phyloP scores from a whole-genome alignment of 768 basidiomycete species.

The Clavaria fumosa region DNA sequence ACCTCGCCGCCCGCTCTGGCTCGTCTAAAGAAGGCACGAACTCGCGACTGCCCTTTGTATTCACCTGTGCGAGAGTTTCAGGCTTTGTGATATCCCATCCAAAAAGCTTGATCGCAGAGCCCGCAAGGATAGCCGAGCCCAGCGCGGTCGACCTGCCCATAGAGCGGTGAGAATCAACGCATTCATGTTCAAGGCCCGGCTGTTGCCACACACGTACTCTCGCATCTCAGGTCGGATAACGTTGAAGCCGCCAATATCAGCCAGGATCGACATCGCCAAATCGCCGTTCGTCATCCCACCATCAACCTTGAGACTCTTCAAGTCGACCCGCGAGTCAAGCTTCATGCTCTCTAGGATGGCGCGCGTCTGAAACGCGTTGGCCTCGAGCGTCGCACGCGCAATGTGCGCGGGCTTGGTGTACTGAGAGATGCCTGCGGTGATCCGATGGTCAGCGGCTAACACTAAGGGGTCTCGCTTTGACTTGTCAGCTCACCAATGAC shows the following conservation, averaged over 20 bases:
- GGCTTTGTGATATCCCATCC: conserved; percentile 86
- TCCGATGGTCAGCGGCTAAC: not conserved
- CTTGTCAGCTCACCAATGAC: conserved; percentile 70
- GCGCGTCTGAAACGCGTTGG: conserved; percentile 90
- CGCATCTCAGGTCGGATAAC: conserved; percentile 93
- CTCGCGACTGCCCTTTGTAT: conserved; percentile 61
- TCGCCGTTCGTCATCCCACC: conserved; percentile 98
- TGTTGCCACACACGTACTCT: conserved; percentile 58
- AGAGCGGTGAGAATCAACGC: too few species aligned
- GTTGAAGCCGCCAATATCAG: conserved; percentile 82
- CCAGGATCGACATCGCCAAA: conserved; percentile 71
- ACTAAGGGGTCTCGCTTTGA: too few species aligned
- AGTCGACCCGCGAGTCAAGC: conserved; percentile 64
- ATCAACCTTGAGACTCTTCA: conserved; percentile 85
- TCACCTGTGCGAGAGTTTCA: conserved; percentile 72
- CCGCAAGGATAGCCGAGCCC: conserved; percentile 89
- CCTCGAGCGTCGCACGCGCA: conserved; percentile 88
- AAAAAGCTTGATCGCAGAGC: conserved; percentile 70
- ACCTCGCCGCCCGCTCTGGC: conserved; percentile 43
- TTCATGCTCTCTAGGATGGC: conserved; percentile 95
- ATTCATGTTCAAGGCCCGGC: too few species aligned
- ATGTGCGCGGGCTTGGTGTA: conserved; percentile 90
- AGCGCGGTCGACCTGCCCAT: conserved; percentile 87
- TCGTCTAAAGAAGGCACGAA: conserved; percentile 48
- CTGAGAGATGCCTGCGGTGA: conserved; percentile 46